Base-by-base conservation (phyloP, 176 grass and related monocot species). In the Dendrocalamus sinicus region DNA sequence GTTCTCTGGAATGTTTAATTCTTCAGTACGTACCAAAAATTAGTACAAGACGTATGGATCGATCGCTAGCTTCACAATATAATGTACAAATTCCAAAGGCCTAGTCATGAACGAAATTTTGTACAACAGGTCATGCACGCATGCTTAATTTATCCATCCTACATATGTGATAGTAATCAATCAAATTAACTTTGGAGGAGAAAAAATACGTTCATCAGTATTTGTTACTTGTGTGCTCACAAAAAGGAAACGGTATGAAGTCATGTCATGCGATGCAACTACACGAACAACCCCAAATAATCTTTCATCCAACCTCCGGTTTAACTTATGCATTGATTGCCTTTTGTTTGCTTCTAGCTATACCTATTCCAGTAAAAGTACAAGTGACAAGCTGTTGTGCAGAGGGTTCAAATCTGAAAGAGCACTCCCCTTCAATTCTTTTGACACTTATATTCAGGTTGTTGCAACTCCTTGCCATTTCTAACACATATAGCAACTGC, bases 401-500 rank as follows among this genome's bases (percentile, higher is more conserved):
- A 45, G 59, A 35, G 51, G 24, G 68, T 65, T 75, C 71, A 63
- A 20, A 90, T 70, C 52, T 70, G 77, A 63, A 77, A 48, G 26
- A 50, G 13, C 24, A 26, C 32, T 70, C 12, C 57, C 72, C 75
- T 75, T 90, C 41, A 80, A 63, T 80, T 80, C 75, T 62, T 62
- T 87, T 60, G 17, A 12, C 69, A 87, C 17, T 79, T 87, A 52
- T 84, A 58, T 61, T 67, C 51, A 35, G 41, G 85, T 87, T 87
- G 85, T 87, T 91, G 68, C 51, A 91, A 91, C 85, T 84, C 69
- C 85, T 68, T 87, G 48, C 51, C 44, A 69, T 74, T 91, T n/a
- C 78, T 30, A 73, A 83, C 80, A 90, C 53, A 79, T 61, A 61
- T 76, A 75, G 75, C 69, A 87, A 43, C 30, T 62, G 43, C 80